Base-by-base conservation (phyloP, 1,284 basidiomycete species). In the Mrakiaceae sp. region DNA sequence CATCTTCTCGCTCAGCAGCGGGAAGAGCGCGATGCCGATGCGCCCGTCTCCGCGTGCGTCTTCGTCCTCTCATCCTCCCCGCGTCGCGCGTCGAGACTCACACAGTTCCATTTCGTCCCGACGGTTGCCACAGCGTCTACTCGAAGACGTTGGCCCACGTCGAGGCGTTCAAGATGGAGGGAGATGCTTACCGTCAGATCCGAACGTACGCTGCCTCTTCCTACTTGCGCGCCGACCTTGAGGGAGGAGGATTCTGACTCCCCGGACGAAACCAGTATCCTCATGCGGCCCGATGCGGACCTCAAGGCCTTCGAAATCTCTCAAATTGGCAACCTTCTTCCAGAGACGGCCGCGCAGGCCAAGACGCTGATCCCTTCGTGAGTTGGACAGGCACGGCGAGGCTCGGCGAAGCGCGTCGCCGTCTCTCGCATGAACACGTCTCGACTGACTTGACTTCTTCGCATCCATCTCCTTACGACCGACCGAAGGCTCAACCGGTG, bases 111-210 rank as follows among this genome's bases (percentile, higher is more conserved):
- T 50, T 52, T 14, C 39, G 63, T 66, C n/a, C 44, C 56, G 42
- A 5, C 12, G n/a, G 44, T n/a, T 3, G 1, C 8, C 27, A 6
- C 69, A 91, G 90, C 51, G 90, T 95, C 11, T 93, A 90, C 74
- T 91, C 90, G 75, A 94, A 95, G 75, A 93, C 92, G 0, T 79
- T 89, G 58, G 90, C 93, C 70, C 94, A 94, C 72, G 90, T 94
- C 68, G 87, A 87, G 73, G 88, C 86, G 8, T 95, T 95, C 4
- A 89, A 92, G 74, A 93, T 92, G 77, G 87, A 86, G 70, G 89
- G 88, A 44, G 86, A 87, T 8, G 90, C 92, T 71, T 40, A 44
- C 43, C 87, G 88, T 40, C 87, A 88, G 7, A 85, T 92, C 66
- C 87, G 91, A 82, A 87, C 90, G 91, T 92, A 72, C 69, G 86